phyloP scores from a whole-genome alignment of 78 protist genomes.

The Parvularia atlantis region DNA sequence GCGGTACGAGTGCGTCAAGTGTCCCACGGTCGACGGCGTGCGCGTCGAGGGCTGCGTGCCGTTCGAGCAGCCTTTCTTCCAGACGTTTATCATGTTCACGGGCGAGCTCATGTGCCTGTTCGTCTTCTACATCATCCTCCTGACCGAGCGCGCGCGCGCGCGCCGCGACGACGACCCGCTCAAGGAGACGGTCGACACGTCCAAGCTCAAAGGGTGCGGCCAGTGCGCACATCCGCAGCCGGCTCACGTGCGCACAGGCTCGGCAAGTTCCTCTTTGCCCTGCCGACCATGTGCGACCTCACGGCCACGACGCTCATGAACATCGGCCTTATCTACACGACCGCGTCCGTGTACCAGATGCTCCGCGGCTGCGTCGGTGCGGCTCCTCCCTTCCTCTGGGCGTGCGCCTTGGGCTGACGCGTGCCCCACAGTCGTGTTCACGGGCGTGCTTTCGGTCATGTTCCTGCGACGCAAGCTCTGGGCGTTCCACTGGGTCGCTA shows the following conservation, averaged over 20 bases:
- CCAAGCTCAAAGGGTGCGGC: neutral
- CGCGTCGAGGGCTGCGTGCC: neutral
- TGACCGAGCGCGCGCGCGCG: neutral
- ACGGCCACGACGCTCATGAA: constrained; percentile 28
- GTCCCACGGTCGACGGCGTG: neutral
- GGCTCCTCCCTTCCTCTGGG: too few species aligned
- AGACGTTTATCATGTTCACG: constrained; percentile 35
- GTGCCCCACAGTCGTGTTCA: constrained; percentile 54
- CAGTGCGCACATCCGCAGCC: neutral
- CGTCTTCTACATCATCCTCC: neutral
- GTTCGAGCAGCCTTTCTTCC: constrained; percentile 37
- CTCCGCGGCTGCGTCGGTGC: constrained; percentile 41
- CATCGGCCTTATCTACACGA: constrained; percentile 23
- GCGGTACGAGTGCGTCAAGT: neutral
- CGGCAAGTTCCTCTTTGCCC: neutral
- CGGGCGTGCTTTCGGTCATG: constrained; percentile 34
- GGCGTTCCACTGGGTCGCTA: constrained; percentile 14
- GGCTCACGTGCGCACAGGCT: neutral
- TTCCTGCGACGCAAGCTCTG: constrained; percentile 9
- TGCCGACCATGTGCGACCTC: constrained; percentile 25
- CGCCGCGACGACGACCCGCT: neutral
- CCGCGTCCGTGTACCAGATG: constrained; percentile 44
- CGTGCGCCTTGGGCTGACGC: too few species aligned
- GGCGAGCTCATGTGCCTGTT: constrained; percentile 24
- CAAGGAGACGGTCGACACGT: neutral